A percentile compares a stretch with the other conserved stretches of the same genome.
Conservation (phyloP, 1,139 yeast genomes). For the Protomyces inundatus region DNA sequence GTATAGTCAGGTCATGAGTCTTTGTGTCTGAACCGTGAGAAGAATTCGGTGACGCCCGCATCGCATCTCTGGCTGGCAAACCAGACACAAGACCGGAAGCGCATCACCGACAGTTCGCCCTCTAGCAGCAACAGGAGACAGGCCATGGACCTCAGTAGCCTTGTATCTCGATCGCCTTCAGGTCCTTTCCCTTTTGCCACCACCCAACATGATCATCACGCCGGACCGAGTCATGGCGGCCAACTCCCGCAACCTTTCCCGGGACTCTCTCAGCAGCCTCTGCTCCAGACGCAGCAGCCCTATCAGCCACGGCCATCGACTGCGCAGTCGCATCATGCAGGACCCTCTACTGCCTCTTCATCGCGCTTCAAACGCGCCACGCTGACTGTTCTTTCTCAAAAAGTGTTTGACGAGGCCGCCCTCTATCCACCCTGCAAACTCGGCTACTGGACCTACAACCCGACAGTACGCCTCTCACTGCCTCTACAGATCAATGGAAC, state of each 20-base stretch:
- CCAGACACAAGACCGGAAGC: too few species aligned
- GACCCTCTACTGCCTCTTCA: background rate
- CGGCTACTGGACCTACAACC: constrained; percentile 19
- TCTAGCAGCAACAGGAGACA: background rate
- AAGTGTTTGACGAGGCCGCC: constrained; percentile 17
- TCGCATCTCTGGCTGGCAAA: too few species aligned
- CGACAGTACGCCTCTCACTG: constrained; percentile 3
- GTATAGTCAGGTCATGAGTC: too few species aligned
- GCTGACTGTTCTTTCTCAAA: constrained; percentile 9
- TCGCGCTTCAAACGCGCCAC: background rate
- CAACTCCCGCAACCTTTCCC: background rate
- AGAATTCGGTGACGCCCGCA: too few species aligned
- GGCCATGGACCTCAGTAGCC: background rate
- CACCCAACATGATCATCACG: too few species aligned
- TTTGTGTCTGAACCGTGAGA: too few species aligned
- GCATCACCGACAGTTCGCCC: too few species aligned
- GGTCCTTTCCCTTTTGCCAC: background rate
- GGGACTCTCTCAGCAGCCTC: background rate
- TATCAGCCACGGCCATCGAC: too few species aligned
- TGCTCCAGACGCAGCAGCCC: background rate
- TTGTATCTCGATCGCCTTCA: background rate
- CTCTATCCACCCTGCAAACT: background rate
- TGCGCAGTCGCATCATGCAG: background rate
- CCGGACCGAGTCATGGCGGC: too few species aligned
- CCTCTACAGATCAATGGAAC: background rate